Evolutionary conservation across 1,139 yeast species (phyloP).

Genomic region (Arxiozyma slooffiae): DNA sequence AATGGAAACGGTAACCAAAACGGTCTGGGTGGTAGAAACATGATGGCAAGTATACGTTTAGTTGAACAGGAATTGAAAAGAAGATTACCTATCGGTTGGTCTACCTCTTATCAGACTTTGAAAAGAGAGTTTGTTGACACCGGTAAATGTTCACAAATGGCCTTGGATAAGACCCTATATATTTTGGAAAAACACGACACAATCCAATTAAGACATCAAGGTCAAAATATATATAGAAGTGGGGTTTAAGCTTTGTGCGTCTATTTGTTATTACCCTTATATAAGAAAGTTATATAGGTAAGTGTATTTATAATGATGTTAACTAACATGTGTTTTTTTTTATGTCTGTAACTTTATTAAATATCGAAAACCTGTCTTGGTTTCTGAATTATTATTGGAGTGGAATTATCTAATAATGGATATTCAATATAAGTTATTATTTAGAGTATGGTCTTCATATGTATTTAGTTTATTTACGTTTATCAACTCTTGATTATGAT

Average conservation of each 20-base stretch:
- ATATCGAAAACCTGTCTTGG: background rate
- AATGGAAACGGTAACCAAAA: slow-evolving; percentile 25
- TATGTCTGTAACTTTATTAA: background rate
- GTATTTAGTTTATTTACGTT: too few relatives aligned
- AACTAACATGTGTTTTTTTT: background rate
- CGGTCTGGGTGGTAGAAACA: slow-evolving; percentile 5
- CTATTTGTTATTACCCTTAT: background rate
- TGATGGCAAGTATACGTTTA: slow-evolving; percentile 60
- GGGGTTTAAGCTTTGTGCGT: slow-evolving; percentile 41
- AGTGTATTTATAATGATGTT: background rate
- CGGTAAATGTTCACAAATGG: slow-evolving; percentile 55
- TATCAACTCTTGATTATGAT: too few relatives aligned
- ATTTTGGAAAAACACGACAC: slow-evolving; percentile 81
- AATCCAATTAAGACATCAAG: slow-evolving; percentile 78
- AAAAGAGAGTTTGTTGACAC: slow-evolving; percentile 75
- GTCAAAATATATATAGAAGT: slow-evolving; percentile 73
- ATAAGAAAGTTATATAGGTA: background rate
- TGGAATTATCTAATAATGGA: too few relatives aligned
- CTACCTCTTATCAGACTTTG: slow-evolving; percentile 78
- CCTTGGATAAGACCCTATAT: slow-evolving; percentile 74
- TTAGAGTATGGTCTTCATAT: too few relatives aligned
- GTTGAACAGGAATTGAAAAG: slow-evolving; percentile 82
- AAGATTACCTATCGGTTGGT: slow-evolving; percentile 94
- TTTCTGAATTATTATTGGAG: background rate
- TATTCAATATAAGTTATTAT: too few relatives aligned